phyloP scores from a whole-genome alignment of 176 grass and related monocot species.

The Puya raimondii region DNA sequence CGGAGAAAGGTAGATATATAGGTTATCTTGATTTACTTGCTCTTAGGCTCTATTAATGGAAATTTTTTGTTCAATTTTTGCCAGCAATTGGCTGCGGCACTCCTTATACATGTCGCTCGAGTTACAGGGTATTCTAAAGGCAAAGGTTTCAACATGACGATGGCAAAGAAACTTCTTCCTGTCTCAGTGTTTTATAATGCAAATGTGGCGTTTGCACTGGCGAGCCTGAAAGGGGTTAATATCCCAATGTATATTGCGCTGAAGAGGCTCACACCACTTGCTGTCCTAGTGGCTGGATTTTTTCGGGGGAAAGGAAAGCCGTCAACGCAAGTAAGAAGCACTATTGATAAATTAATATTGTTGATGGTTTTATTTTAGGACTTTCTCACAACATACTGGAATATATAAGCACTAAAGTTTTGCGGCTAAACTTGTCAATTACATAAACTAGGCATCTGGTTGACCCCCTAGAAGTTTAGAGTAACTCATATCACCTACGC shows the following conservation, averaged over 20 bases:
- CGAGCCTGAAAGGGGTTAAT: constrained; percentile 93
- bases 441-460: background rate
- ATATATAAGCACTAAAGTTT: background rate
- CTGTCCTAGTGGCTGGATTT: constrained; percentile 58
- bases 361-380: background rate
- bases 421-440: background rate
- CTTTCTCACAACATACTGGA: background rate
- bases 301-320: constrained; percentile 71
- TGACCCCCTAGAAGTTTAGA: too few species aligned
- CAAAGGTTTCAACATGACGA: constrained; percentile 58
- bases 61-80: background rate
- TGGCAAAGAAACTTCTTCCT: constrained; percentile 79
- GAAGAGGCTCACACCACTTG: constrained; percentile 92
- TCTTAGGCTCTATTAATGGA: constrained; percentile 3
- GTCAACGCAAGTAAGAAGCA: constrained; percentile 39
- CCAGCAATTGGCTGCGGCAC: constrained; percentile 78
- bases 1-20: background rate
- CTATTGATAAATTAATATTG: background rate
- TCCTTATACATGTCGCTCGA: constrained; percentile 80
- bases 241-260: constrained; percentile 99
- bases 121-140: constrained; percentile 52
- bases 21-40: background rate
- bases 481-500: too few species aligned
- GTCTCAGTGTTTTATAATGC: constrained; percentile 93
- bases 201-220: constrained; percentile 93